A percentile compares a stretch with the other conserved stretches of the same genome.
Evolutionary conservation across 2,329 filamentous ascomycete species (phyloP).

Genomic region (Colletotrichum sp.): DNA sequence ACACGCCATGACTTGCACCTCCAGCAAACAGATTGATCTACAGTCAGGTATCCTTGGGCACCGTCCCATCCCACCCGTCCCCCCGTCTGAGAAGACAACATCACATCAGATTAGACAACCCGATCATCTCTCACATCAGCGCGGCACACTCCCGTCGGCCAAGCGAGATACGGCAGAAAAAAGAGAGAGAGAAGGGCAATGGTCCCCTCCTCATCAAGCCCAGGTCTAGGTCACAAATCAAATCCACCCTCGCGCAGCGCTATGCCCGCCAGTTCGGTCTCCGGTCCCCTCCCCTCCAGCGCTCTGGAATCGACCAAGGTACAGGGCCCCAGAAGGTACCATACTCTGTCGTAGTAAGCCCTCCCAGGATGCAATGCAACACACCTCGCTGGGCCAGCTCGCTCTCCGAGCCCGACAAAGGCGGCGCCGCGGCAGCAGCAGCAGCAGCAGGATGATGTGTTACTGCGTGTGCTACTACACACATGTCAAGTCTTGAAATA

Average conservation of each 20-base stretch:
- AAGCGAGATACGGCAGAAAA: slow-evolving; percentile 13
- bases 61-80: neutral
- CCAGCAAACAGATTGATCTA: neutral
- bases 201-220: neutral
- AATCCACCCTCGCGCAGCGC: neutral
- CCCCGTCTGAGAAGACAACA: neutral
- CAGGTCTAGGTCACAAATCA: neutral
- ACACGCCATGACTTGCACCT: neutral
- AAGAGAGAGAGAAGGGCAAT: neutral
- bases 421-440: neutral
- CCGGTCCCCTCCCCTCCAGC: neutral
- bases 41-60: neutral
- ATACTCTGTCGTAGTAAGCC: neutral
- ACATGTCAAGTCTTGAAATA: neutral
- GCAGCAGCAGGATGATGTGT: neutral
- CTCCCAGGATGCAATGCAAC: slow-evolving; percentile 12
- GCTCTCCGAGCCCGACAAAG: neutral
- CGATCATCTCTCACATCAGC: slow-evolving; percentile 7
- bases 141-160: neutral
- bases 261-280: slow-evolving; percentile 11
- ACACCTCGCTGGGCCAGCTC: neutral
- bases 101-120: neutral
- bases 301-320: neutral
- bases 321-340: neutral
- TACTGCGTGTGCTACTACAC: neutral